Evolutionary conservation across 78 protist species (phyloP).

Genomic region (Dictyostelium citrinum): DNA sequence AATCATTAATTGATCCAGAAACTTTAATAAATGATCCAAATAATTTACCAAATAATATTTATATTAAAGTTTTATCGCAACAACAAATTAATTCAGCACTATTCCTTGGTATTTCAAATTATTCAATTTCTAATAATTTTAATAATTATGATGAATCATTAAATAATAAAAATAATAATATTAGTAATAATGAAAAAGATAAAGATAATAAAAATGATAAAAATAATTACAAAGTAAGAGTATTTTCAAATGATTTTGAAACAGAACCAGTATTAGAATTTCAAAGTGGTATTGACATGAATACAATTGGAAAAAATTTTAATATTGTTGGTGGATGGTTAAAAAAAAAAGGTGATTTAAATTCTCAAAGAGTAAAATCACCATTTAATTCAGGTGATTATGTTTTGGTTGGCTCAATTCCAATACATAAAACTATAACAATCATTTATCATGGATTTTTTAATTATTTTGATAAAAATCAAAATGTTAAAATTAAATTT

Average conservation of each 20-base stretch:
- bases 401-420: background rate
- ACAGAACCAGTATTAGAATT: background rate
- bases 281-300: background rate
- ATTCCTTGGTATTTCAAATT: background rate
- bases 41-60: background rate
- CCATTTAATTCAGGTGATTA: conserved; percentile 3
- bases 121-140: background rate
- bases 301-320: background rate
- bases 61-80: background rate
- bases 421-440: background rate
- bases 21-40: background rate
- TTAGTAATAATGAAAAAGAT: too few species aligned
- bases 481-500: background rate
- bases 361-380: background rate
- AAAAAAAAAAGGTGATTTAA: background rate
- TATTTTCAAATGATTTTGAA: background rate
- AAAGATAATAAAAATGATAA: background rate
- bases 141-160: too few species aligned
- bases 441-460: background rate
- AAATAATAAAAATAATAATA: too few species aligned
- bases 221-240: background rate
- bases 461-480: background rate
- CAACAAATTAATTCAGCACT: background rate
- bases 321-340: background rate
- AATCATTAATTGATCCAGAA: background rate